phyloP scores from a whole-genome alignment of 495 filamentous ascomycete genomes.

The Podospora bellae-mahoneyi region DNA sequence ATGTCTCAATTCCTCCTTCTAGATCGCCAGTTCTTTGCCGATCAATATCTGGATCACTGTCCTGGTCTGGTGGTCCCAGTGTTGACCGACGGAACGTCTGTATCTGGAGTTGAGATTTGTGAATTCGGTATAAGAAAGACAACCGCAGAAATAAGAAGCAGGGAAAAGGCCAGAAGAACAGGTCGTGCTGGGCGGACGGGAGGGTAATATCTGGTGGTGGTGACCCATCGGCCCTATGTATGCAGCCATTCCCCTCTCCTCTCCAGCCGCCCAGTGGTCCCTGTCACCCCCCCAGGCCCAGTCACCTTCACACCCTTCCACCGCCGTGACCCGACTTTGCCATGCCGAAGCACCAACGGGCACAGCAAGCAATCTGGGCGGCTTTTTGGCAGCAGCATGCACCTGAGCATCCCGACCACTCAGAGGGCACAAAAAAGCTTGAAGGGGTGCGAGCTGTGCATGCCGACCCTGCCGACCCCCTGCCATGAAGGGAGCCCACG shows the following conservation, averaged over 20 bases:
- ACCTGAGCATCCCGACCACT: slow-evolving; percentile 24
- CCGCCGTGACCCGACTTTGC: slow-evolving; percentile 14
- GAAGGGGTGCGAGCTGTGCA: slow-evolving; percentile 24
- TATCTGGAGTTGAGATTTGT: neutral
- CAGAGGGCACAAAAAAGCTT: slow-evolving; percentile 22
- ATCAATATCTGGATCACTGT: slow-evolving; percentile 18
- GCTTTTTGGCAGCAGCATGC: slow-evolving; percentile 25
- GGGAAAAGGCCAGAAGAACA: slow-evolving; percentile 13
- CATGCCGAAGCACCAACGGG: slow-evolving; percentile 17
- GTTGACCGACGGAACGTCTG: neutral
- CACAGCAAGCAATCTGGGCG: slow-evolving; percentile 28
- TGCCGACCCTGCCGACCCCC: slow-evolving; percentile 34
- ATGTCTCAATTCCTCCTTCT: slow-evolving; percentile 16
- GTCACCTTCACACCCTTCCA: slow-evolving; percentile 19
- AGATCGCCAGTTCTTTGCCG: slow-evolving; percentile 19
- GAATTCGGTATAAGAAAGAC: neutral
- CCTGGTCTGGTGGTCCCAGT: neutral
- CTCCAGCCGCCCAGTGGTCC: slow-evolving; percentile 31
- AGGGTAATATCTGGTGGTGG: slow-evolving; percentile 30
- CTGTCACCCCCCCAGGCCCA: slow-evolving; percentile 23
- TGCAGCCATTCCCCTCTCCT: slow-evolving; percentile 25
- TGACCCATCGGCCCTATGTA: slow-evolving; percentile 3
- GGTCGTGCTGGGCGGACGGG: slow-evolving; percentile 20
- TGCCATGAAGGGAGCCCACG: slow-evolving; percentile 19
- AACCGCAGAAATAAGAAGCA: slow-evolving; percentile 1